These are phyloP conservation scores for Wickerhamiella slavikovae DNA, from an alignment of 805 yeast genomes.

Conservation along the genomic window DNA sequence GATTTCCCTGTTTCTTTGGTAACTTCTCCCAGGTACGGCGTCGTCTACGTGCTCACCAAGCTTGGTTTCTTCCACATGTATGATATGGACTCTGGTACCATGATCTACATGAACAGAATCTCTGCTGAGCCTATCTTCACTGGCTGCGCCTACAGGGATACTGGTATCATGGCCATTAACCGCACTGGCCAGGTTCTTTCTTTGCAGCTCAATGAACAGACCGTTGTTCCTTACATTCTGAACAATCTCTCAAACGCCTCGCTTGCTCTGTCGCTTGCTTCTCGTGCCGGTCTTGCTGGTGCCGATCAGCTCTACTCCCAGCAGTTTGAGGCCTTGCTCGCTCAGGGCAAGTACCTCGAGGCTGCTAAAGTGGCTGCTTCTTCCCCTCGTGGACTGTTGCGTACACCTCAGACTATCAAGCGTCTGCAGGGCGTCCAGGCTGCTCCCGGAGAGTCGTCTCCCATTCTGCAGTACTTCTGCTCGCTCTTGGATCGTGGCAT, in stretches of 20 bases:
- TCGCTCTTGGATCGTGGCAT: constrained; percentile 82
- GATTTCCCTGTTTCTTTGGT: constrained; percentile 93
- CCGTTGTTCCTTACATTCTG: constrained; percentile 74
- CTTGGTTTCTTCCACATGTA: constrained; percentile 91
- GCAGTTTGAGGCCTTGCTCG: constrained; percentile 72
- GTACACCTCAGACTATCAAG: constrained; percentile 87
- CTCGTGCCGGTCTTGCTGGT: constrained; percentile 94
- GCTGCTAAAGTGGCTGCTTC: constrained; percentile 97
- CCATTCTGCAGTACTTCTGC: constrained; percentile 80
- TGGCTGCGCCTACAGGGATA: constrained; percentile 48
- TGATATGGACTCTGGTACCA: constrained; percentile 81
- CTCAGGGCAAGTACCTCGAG: constrained; percentile 67
- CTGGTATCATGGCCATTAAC: constrained; percentile 84
- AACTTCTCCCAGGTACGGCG: constrained; percentile 68
- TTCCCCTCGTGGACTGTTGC: constrained; percentile 53
- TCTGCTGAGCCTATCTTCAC: constrained; percentile 91
- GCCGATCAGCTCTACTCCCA: constrained; percentile 82
- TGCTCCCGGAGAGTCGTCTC: constrained; percentile 86
- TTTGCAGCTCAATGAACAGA: constrained; percentile 69
- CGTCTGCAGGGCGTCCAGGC: constrained; percentile 80
- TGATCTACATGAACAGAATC: constrained; percentile 87
- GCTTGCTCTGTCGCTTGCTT: constrained; percentile 70
- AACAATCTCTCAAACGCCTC: constrained; percentile 70
- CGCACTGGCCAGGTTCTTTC: constrained; percentile 88
- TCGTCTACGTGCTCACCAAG: constrained; percentile 77